Percentiles rank a stretch among this genome's conserved stretches.
Evolutionary conservation across 1,284 basidiomycete species (phyloP).

Genomic region (Amylostereum chailletii): DNA sequence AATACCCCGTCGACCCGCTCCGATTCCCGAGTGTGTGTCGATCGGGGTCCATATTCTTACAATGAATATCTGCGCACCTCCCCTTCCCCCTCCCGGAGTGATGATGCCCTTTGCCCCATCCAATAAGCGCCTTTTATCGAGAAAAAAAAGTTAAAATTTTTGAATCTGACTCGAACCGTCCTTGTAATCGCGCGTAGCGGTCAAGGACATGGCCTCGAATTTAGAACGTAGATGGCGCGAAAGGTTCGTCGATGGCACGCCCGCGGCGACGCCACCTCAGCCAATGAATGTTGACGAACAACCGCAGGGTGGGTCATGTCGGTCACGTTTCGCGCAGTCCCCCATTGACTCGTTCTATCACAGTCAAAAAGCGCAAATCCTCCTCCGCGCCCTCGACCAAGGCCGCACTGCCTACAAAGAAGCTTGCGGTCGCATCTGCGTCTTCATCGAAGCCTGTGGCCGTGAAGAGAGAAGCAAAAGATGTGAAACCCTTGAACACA

Average conservation of each 20-base stretch:
- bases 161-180: slow-evolving; percentile 2
- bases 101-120: too few relatives aligned
- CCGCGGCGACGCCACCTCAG: slow-evolving; percentile 30
- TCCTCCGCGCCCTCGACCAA: slow-evolving; percentile 37
- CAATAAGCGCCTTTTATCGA: not conserved
- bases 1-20: too few relatives aligned
- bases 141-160: slow-evolving; percentile 2
- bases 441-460: slow-evolving; percentile 21
- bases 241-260: slow-evolving; percentile 31
- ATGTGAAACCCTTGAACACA: slow-evolving; percentile 16
- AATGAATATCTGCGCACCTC: too few relatives aligned
- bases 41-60: too few relatives aligned
- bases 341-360: not conserved
- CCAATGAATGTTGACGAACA: slow-evolving; percentile 30
- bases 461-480: slow-evolving; percentile 30
- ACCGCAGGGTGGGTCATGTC: slow-evolving; percentile 65
- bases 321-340: slow-evolving; percentile 23
- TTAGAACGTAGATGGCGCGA: slow-evolving; percentile 73
- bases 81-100: too few relatives aligned
- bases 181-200: slow-evolving; percentile 41
- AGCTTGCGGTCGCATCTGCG: slow-evolving; percentile 37
- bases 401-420: slow-evolving; percentile 53
- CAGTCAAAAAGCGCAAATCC: slow-evolving; percentile 61
- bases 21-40: too few relatives aligned
- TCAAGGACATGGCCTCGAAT: slow-evolving; percentile 85